Percentiles rank a stretch among this genome's conserved stretches.
These are phyloP conservation scores for Alnus rubra DNA, from an alignment of 306 rosid species.

Conservation along the genomic window DNA sequence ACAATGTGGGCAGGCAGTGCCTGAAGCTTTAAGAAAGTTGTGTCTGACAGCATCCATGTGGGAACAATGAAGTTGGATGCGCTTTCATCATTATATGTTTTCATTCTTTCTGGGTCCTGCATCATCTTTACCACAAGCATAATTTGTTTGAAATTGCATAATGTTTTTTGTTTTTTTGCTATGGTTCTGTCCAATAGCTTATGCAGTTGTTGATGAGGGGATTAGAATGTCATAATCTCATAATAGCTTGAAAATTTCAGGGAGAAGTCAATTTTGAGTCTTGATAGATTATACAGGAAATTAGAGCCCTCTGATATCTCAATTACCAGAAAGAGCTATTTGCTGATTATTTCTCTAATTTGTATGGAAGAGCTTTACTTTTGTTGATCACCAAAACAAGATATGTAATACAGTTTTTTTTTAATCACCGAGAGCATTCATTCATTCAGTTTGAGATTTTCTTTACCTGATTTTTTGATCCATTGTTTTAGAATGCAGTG, in stretches of 20 bases:
- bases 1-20: constrained; percentile 66
- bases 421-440: no score
- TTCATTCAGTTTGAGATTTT: no score
- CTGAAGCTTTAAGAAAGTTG: constrained; percentile 48
- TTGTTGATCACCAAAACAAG: not conserved
- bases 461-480: no score
- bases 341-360: not conserved
- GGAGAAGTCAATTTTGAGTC: constrained; percentile 4
- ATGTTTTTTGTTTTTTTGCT: not conserved
- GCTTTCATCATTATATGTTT: not conserved
- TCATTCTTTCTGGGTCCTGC: constrained; percentile 13
- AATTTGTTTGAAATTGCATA: not conserved
- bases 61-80: constrained; percentile 38
- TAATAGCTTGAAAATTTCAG: not conserved
- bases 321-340: not conserved
- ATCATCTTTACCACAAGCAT: not conserved
- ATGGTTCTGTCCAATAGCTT: not conserved
- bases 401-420: not conserved
- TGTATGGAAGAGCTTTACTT: not conserved
- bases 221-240: not conserved
- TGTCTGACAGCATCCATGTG: constrained; percentile 28
- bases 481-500: no score
- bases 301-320: not conserved
- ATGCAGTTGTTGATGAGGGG: constrained; percentile 17
- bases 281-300: not conserved